Evolutionary conservation across 2,329 filamentous ascomycete genomes (phyloP).

Genomic region (Aspergillus thermomutatus): DNA sequence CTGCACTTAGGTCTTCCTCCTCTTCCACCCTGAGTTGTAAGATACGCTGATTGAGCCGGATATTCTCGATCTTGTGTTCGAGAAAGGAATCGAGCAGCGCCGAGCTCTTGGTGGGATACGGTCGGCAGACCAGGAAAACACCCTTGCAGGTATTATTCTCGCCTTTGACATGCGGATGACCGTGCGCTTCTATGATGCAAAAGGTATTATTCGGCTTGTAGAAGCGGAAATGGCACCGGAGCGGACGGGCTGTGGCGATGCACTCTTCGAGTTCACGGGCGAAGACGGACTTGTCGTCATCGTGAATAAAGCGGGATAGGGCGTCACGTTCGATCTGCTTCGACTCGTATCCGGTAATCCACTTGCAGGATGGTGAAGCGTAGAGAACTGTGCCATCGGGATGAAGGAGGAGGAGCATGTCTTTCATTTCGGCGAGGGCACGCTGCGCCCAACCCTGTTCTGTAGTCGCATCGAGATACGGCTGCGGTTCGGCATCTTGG

Average conservation of each 20-base stretch:
- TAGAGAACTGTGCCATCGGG: conserved; percentile 80
- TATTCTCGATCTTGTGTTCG: conserved; percentile 96
- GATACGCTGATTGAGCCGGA: conserved; percentile 78
- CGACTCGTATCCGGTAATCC: conserved; percentile 70
- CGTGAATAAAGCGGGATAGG: conserved; percentile 78
- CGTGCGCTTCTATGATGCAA: conserved; percentile 84
- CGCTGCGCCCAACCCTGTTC: conserved; percentile 79
- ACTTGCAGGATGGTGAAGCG: conserved; percentile 73
- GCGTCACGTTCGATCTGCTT: conserved; percentile 71
- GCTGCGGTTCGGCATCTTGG: conserved; percentile 9
- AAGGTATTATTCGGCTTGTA: conserved; percentile 70
- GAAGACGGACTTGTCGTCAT: conserved; percentile 79
- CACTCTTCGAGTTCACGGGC: conserved; percentile 85
- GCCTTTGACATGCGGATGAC: conserved; percentile 80
- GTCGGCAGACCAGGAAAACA: conserved; percentile 89
- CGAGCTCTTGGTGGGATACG: conserved; percentile 85
- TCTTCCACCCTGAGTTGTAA: conserved; percentile 83
- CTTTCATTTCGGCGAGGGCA: conserved; percentile 83
- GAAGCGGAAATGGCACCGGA: conserved; percentile 86
- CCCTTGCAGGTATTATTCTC: conserved; percentile 73
- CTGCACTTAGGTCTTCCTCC: conserved; percentile 69
- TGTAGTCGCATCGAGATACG: conserved; percentile 58
- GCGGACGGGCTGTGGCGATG: conserved; percentile 72
- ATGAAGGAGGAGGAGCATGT: conserved; percentile 83
- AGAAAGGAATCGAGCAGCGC: conserved; percentile 85